These are phyloP conservation scores for Aspergillus chevalieri DNA, from an alignment of 2,329 filamentous ascomycete genomes.

Conservation along the genomic window DNA sequence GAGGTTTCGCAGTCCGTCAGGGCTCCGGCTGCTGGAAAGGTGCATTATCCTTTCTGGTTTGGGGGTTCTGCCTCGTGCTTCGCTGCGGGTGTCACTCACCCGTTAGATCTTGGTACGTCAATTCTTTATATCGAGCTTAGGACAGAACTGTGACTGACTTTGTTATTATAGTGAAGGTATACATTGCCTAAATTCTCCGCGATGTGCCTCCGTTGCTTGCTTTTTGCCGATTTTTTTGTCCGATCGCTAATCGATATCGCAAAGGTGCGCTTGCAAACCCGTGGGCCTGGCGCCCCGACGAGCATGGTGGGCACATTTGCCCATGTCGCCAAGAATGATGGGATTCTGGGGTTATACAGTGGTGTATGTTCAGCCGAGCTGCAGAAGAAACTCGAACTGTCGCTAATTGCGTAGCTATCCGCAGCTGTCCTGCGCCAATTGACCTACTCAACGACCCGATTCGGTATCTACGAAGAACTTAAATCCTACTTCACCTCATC, in stretches of 20 bases:
- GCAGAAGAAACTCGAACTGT: neutral
- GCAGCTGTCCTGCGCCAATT: slow-evolving; percentile 88
- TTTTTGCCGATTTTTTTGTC: slow-evolving; percentile 1
- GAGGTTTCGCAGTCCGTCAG: slow-evolving; percentile 19
- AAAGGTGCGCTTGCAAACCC: slow-evolving; percentile 82
- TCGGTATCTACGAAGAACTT: slow-evolving; percentile 91
- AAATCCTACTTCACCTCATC: slow-evolving; percentile 62
- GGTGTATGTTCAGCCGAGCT: slow-evolving; percentile 50
- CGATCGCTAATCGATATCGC: slow-evolving; percentile 11
- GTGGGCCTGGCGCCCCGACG: slow-evolving; percentile 65
- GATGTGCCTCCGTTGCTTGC: slow-evolving; percentile 1
- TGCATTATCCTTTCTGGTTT: slow-evolving; percentile 84
- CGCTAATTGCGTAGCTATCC: slow-evolving; percentile 53
- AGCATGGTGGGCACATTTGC: slow-evolving; percentile 81
- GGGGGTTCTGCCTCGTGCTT: slow-evolving; percentile 90
- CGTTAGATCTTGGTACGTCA: slow-evolving; percentile 74
- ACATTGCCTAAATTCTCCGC: slow-evolving; percentile 3
- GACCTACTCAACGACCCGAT: slow-evolving; percentile 93
- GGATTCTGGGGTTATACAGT: slow-evolving; percentile 74
- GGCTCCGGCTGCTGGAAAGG: slow-evolving; percentile 24
- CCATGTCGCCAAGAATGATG: slow-evolving; percentile 71
- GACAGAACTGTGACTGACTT: slow-evolving; percentile 15
- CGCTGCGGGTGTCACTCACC: slow-evolving; percentile 87
- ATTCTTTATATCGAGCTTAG: neutral
- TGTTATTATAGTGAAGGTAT: slow-evolving; percentile 50